These are phyloP conservation scores for Pythium insidiosum DNA, from an alignment of 352 stramenopile genomes.

Conservation along the genomic window DNA sequence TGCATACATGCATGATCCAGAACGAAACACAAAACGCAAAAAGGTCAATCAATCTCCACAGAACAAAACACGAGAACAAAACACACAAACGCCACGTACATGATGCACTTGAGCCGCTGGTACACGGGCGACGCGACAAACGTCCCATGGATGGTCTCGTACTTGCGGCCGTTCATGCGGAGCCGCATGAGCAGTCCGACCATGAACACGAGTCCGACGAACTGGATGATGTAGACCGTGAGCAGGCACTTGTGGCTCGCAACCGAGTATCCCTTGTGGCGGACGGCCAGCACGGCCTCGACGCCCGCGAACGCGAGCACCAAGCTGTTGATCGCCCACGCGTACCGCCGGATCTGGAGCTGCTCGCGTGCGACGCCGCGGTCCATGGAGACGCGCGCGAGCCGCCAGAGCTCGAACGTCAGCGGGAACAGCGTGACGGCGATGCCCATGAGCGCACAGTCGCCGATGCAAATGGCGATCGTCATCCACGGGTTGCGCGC, in stretches of 20 bases:
- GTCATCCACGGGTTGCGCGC: too few species aligned
- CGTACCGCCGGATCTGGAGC: slow-evolving; percentile 38
- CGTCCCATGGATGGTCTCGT: slow-evolving; percentile 61
- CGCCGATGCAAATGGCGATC: too few species aligned
- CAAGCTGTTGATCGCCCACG: slow-evolving; percentile 22
- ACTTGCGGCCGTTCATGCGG: slow-evolving; percentile 37
- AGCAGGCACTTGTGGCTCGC: slow-evolving; percentile 46
- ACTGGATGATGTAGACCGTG: slow-evolving; percentile 29
- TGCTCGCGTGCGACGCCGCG: slow-evolving; percentile 43
- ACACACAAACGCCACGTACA: too few species aligned
- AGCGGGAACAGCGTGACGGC: slow-evolving; percentile 62
- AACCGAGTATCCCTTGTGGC: slow-evolving; percentile 39
- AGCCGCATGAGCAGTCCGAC: slow-evolving; percentile 31
- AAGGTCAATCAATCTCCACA: too few species aligned
- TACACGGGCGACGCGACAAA: slow-evolving; percentile 66
- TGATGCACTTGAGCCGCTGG: slow-evolving; percentile 45
- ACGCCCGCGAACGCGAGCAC: slow-evolving; percentile 21
- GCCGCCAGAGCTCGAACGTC: slow-evolving; percentile 44
- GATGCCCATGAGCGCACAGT: slow-evolving; percentile 46
- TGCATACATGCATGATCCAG: too few species aligned
- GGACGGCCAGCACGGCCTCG: slow-evolving; percentile 28
- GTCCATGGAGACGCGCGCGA: too few species aligned
- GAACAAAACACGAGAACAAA: too few species aligned
- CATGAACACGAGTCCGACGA: slow-evolving; percentile 37
- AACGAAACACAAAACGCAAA: too few species aligned